Percentiles rank a stretch among this genome's conserved stretches.
Evolutionary conservation across 116 monocot genomes (phyloP).

Genomic region (Trichopus zeylanicus): DNA sequence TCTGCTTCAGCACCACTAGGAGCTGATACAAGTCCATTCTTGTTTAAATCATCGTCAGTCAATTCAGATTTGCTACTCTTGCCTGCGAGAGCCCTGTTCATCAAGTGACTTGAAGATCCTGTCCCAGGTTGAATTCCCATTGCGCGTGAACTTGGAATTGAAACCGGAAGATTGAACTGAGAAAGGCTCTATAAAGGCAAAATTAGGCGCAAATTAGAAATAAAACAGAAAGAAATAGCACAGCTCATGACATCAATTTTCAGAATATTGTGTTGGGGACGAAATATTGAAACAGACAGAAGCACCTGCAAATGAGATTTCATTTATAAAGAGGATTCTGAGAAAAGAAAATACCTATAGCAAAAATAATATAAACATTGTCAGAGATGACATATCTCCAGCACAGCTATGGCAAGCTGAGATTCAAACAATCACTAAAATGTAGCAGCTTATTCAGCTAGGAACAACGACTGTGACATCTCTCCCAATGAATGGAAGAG

Average conservation of each 20-base stretch:
- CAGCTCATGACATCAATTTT: not conserved
- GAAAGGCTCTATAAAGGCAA: constrained; percentile 67
- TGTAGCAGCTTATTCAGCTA: no score
- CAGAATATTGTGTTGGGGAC: no score
- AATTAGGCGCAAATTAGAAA: not conserved
- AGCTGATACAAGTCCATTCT: constrained; percentile 22
- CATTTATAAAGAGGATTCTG: no score
- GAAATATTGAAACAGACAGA: no score
- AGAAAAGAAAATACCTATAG: no score
- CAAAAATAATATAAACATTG: no score
- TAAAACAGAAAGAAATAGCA: not conserved
- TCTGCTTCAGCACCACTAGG: constrained; percentile 60
- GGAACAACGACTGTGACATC: no score
- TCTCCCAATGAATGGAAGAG: no score
- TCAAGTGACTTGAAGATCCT: constrained; percentile 29
- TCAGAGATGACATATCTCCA: no score
- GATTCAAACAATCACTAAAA: no score
- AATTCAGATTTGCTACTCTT: constrained; percentile 49
- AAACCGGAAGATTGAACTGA: constrained; percentile 92
- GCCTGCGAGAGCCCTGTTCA: constrained; percentile 24
- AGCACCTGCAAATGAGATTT: no score
- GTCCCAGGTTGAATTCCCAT: constrained; percentile 35
- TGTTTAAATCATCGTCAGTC: constrained; percentile 28
- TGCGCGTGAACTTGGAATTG: constrained; percentile 44
- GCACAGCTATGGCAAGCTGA: no score